Conservation (phyloP, 2,329 filamentous ascomycete genomes). For the Lachnellula cervina region DNA sequence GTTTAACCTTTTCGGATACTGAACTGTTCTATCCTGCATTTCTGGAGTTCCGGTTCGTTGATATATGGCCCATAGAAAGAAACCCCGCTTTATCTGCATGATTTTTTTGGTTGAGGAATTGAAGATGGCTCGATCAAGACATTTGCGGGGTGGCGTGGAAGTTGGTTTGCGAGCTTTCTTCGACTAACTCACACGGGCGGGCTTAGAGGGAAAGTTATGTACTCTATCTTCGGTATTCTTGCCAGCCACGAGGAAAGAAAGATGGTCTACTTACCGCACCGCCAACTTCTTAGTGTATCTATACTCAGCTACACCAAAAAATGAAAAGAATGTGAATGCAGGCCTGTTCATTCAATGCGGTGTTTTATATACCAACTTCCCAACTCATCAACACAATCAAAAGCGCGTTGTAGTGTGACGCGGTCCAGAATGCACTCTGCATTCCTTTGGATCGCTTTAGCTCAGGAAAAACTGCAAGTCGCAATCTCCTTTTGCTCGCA, state of each 20-base stretch:
- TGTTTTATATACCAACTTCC: background rate
- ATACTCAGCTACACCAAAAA: background rate
- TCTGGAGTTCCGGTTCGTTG: constrained; percentile 10
- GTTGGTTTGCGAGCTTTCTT: background rate
- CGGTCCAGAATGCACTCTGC: background rate
- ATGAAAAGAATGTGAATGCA: background rate
- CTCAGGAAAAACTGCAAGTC: too few species aligned
- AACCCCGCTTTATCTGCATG: constrained; percentile 9
- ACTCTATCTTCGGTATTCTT: background rate
- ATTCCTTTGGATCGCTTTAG: background rate
- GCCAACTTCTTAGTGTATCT: background rate
- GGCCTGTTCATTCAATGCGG: background rate
- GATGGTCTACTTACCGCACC: background rate
- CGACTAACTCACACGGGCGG: background rate
- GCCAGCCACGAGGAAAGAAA: background rate
- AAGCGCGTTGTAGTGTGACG: background rate
- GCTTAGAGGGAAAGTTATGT: too few species aligned
- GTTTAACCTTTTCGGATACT: constrained; percentile 4
- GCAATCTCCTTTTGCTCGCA: background rate
- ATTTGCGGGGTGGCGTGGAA: background rate
- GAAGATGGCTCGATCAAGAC: background rate
- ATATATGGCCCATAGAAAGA: constrained; percentile 5
- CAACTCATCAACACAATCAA: background rate
- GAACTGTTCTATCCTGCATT: constrained; percentile 13
- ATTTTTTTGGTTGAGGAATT: background rate